Evolutionary conservation across 441 rosid genomes (phyloP).

Genomic region (Bruguiera hainesii): DNA sequence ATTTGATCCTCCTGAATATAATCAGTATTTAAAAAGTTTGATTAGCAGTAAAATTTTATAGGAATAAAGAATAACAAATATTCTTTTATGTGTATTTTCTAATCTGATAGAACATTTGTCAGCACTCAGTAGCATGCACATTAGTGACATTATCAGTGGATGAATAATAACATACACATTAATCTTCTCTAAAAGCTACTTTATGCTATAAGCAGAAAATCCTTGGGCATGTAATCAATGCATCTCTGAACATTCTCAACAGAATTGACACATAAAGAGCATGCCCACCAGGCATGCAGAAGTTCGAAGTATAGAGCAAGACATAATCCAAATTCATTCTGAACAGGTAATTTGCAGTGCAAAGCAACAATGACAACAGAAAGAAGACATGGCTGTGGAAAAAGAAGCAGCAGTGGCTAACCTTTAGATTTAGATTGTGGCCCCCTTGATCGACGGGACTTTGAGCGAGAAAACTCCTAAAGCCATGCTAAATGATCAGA

Average conservation of each 20-base stretch:
- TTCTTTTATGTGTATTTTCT: neutral
- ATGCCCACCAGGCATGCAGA: neutral
- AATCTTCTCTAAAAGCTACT: neutral
- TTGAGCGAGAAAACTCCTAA: slow-evolving; percentile 29
- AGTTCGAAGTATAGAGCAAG: neutral
- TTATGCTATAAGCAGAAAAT: neutral
- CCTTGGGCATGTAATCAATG: neutral
- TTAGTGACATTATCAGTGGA: neutral
- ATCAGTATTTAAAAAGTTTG: neutral
- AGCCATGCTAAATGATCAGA: slow-evolving; percentile 23
- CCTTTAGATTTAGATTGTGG: slow-evolving; percentile 35
- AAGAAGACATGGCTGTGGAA: neutral
- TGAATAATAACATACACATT: neutral
- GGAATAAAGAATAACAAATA: neutral
- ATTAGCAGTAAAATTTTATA: neutral
- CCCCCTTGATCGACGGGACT: slow-evolving; percentile 26
- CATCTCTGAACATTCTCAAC: neutral
- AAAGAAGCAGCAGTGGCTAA: slow-evolving; percentile 21
- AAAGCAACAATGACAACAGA: neutral
- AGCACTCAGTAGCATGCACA: neutral
- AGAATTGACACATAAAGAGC: neutral
- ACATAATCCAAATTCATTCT: neutral
- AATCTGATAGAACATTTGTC: neutral
- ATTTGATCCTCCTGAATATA: slow-evolving; percentile 1
- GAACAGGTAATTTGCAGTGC: neutral